Percentiles rank a stretch among this genome's conserved stretches.
Evolutionary conservation across 495 filamentous ascomycete genomes (phyloP).

Genomic region (Talaromyces proteolyticus): DNA sequence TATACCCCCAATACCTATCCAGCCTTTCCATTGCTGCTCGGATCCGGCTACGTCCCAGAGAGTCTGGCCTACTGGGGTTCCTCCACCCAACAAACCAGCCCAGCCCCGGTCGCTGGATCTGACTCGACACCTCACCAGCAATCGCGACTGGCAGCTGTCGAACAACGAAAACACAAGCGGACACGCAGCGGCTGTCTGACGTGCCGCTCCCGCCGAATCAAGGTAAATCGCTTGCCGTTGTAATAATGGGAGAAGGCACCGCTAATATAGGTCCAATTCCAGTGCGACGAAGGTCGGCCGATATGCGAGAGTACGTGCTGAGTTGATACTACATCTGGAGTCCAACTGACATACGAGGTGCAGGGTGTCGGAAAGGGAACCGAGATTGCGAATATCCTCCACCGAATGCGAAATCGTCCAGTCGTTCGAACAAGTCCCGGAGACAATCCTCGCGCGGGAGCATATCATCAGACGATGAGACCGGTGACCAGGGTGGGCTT

Average conservation of each 20-base stretch:
- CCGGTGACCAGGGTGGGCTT: constrained; percentile 40
- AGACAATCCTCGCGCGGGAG: constrained; percentile 37
- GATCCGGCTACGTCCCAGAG: constrained; percentile 31
- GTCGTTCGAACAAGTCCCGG: constrained; percentile 37
- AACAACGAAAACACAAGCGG: constrained; percentile 88
- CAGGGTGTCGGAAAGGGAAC: constrained; percentile 79
- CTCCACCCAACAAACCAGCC: neutral
- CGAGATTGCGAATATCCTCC: constrained; percentile 82
- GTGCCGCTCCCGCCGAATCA: constrained; percentile 82
- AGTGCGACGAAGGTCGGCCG: constrained; percentile 85
- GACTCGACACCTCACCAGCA: constrained; percentile 20
- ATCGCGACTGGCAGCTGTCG: constrained; percentile 32
- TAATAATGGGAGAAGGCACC: neutral
- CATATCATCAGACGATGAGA: constrained; percentile 44
- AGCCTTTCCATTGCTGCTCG: constrained; percentile 28
- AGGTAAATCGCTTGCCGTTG: constrained; percentile 46
- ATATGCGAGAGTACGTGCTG: constrained; percentile 70
- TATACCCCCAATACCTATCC: constrained; percentile 19
- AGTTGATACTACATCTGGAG: constrained; percentile 9
- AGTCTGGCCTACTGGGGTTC: constrained; percentile 34
- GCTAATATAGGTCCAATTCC: neutral
- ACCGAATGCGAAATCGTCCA: constrained; percentile 41
- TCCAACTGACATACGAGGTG: constrained; percentile 13
- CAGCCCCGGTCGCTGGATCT: neutral
- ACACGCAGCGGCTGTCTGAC: constrained; percentile 95